A percentile compares a stretch with the other conserved stretches of the same genome.
Conservation (phyloP, 805 yeast genomes). For the Saccharomycopsis capsularis region DNA sequence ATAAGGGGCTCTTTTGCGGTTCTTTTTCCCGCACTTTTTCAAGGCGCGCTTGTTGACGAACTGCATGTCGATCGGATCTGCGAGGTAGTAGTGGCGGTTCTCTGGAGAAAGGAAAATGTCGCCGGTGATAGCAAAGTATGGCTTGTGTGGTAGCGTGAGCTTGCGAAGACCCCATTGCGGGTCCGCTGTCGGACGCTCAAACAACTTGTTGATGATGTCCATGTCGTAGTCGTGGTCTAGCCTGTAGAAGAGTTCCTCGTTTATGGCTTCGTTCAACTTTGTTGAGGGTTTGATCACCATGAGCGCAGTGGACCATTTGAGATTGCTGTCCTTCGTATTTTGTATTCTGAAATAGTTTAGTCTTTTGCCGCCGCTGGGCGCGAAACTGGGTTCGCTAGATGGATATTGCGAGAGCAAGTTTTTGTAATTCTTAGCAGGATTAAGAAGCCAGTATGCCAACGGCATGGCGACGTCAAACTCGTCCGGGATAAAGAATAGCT, state of each 20-base stretch:
- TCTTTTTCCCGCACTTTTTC: constrained; percentile 22
- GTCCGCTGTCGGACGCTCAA: not conserved
- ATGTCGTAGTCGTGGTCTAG: constrained; percentile 41
- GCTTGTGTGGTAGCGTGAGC: constrained; percentile 43
- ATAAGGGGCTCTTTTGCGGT: constrained; percentile 13
- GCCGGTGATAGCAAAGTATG: constrained; percentile 45
- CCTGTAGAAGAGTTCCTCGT: constrained; percentile 27
- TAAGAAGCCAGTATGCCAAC: constrained; percentile 27
- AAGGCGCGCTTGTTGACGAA: constrained; percentile 22
- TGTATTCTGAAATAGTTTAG: constrained; percentile 15
- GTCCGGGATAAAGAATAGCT: constrained; percentile 44
- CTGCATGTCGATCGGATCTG: constrained; percentile 37
- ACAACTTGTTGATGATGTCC: constrained; percentile 38
- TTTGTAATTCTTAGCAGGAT: constrained; percentile 13
- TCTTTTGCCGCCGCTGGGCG: not conserved
- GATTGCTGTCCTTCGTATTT: not conserved
- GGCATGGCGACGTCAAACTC: constrained; percentile 40
- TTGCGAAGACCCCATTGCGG: constrained; percentile 17
- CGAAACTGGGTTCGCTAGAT: constrained; percentile 7
- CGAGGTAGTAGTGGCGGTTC: constrained; percentile 35
- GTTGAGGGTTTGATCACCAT: constrained; percentile 54
- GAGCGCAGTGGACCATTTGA: constrained; percentile 26
- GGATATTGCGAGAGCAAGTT: constrained; percentile 13
- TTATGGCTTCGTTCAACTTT: constrained; percentile 25
- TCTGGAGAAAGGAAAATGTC: constrained; percentile 28